Percentiles rank a stretch among this genome's conserved stretches.
phyloP scores from a whole-genome alignment of 2,329 filamentous ascomycete genomes.

The Pestalotiopsis fici region DNA sequence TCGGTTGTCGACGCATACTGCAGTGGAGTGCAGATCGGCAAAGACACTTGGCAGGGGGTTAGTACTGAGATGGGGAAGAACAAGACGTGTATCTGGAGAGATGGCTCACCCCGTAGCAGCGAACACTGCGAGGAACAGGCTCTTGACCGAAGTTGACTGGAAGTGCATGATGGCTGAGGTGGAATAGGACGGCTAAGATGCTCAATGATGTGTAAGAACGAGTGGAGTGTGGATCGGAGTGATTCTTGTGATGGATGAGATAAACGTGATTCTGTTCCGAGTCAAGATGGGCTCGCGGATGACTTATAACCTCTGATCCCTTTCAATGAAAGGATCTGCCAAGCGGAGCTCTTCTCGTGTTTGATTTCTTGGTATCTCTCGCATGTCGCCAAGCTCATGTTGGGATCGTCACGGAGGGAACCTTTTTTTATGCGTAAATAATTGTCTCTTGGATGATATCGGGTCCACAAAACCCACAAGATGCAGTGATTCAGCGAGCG shows the following conservation, averaged over 20 bases:
- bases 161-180: neutral
- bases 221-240: neutral
- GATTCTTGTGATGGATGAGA: neutral
- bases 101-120: neutral
- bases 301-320: neutral
- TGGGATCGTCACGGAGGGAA: neutral
- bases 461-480: neutral
- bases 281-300: neutral
- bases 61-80: neutral
- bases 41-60: neutral
- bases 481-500: neutral
- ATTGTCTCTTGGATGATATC: neutral
- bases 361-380: neutral
- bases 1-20: conserved; percentile 2
- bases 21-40: neutral
- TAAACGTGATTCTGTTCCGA: neutral
- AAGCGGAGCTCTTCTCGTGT: neutral
- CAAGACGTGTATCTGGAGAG: neutral
- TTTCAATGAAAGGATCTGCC: neutral
- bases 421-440: neutral
- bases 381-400: neutral
- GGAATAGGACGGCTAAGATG: neutral
- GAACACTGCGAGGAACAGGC: neutral
- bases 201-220: neutral
- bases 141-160: neutral